Evolutionary conservation across 2,329 filamentous ascomycete genomes (phyloP).

Genomic region (Xylariaceae sp.): DNA sequence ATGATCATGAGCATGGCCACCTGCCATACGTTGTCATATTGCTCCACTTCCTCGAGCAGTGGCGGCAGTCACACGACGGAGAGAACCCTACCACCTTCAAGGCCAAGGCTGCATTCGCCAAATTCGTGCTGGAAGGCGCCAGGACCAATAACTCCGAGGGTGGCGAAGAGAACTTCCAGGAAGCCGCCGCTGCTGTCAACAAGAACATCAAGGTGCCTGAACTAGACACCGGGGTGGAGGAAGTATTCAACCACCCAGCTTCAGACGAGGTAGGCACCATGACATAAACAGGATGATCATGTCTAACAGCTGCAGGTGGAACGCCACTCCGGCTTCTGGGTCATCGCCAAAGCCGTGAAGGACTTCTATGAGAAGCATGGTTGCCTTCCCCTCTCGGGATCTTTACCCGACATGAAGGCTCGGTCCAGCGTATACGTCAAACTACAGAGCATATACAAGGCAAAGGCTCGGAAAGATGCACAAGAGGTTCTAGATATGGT

Average conservation of each 20-base stretch:
- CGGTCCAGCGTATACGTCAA: constrained; percentile 82
- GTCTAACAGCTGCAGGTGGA: constrained; percentile 31
- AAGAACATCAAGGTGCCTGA: constrained; percentile 70
- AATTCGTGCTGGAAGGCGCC: constrained; percentile 57
- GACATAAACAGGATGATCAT: constrained; percentile 20
- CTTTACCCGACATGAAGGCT: constrained; percentile 95
- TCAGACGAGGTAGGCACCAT: constrained; percentile 43
- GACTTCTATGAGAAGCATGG: constrained; percentile 67
- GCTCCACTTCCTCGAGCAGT: constrained; percentile 72
- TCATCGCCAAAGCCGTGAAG: constrained; percentile 73
- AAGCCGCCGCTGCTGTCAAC: constrained; percentile 79
- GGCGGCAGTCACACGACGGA: constrained; percentile 66
- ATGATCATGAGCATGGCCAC: constrained; percentile 80
- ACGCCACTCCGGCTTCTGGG: constrained; percentile 66
- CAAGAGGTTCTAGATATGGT: constrained; percentile 65
- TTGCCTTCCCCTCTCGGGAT: constrained; percentile 74
- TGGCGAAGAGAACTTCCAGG: constrained; percentile 94
- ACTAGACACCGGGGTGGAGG: constrained; percentile 60
- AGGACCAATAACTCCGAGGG: constrained; percentile 72
- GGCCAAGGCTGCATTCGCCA: constrained; percentile 79
- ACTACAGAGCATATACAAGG: constrained; percentile 88
- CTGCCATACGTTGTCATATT: constrained; percentile 80
- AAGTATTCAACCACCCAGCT: constrained; percentile 66
- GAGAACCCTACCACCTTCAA: constrained; percentile 65
- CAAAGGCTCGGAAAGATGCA: constrained; percentile 71